phyloP scores from a whole-genome alignment of 129 eudicot genomes.

The Erigeron canadensis region DNA sequence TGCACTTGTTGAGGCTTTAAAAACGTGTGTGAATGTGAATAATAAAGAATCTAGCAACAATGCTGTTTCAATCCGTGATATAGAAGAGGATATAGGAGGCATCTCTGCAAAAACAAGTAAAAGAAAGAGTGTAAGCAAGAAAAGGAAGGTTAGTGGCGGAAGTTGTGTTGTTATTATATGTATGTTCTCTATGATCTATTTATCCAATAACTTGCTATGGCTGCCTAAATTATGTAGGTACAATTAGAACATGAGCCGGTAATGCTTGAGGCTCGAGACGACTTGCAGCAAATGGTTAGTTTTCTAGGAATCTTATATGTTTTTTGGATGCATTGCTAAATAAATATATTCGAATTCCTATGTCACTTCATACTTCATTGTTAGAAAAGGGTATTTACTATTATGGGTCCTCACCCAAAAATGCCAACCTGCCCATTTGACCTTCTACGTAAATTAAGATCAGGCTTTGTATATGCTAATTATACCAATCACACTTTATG shows the following conservation, averaged over 20 bases:
- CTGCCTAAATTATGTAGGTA: slow-evolving; percentile 24
- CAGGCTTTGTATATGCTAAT: no score
- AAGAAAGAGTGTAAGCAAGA: slow-evolving; percentile 41
- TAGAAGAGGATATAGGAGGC: slow-evolving; percentile 31
- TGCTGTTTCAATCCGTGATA: slow-evolving; percentile 32
- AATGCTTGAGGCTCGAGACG: slow-evolving; percentile 41
- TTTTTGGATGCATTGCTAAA: neutral
- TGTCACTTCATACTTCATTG: neutral
- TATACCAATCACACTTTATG: no score
- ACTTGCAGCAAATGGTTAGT: slow-evolving; percentile 43
- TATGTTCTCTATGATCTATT: neutral
- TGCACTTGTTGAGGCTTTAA: slow-evolving; percentile 38
- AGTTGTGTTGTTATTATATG: neutral
- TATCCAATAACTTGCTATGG: neutral
- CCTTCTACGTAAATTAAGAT: no score
- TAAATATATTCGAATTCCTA: no score
- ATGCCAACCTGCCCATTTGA: no score
- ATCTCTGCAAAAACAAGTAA: slow-evolving; percentile 33
- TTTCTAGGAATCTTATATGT: neutral
- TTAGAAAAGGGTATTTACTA: neutral
- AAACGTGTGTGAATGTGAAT: slow-evolving; percentile 40
- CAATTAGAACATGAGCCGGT: slow-evolving; percentile 40
- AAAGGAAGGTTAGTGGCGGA: slow-evolving; percentile 34
- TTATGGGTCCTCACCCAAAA: neutral
- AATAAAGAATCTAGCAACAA: slow-evolving; percentile 29